phyloP scores from a whole-genome alignment of 1,139 yeast genomes.

The Hanseniaspora uvarum region DNA sequence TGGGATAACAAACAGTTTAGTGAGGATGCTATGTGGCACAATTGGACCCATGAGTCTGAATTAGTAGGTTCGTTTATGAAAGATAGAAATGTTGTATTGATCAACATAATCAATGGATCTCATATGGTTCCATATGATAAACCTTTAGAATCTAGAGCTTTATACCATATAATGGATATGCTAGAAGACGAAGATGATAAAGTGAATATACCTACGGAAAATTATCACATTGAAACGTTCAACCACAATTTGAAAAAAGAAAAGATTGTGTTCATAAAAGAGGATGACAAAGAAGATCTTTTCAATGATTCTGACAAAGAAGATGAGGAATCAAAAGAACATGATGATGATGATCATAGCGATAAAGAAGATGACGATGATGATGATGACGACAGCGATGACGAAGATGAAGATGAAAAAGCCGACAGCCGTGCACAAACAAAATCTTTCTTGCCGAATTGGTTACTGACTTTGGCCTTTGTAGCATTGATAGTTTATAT shows the following conservation, averaged over 20 bases:
- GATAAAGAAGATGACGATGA: conserved; percentile 18
- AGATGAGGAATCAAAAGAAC: conserved; percentile 20
- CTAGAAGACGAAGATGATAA: neutral
- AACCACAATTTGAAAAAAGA: conserved; percentile 1
- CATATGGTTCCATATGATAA: conserved; percentile 93
- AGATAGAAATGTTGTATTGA: conserved; percentile 68
- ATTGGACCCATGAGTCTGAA: conserved; percentile 43
- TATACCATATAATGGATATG: conserved; percentile 40
- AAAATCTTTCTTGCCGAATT: neutral
- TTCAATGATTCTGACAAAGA: conserved; percentile 18
- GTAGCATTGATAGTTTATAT: neutral
- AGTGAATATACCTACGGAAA: neutral
- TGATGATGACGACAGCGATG: conserved; percentile 17
- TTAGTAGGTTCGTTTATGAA: conserved; percentile 43
- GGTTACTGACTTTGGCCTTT: neutral
- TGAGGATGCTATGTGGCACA: conserved; percentile 31
- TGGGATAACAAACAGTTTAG: conserved; percentile 67
- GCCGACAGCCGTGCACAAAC: conserved; percentile 15
- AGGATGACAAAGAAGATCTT: conserved; percentile 15
- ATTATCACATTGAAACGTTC: conserved; percentile 4
- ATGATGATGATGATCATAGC: conserved; percentile 19
- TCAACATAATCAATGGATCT: conserved; percentile 63
- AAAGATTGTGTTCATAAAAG: neutral
- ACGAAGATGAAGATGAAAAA: conserved; percentile 20
- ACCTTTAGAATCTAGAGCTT: conserved; percentile 59